These are phyloP conservation scores for Blumeria hordei DNA, from an alignment of 2,329 filamentous ascomycete genomes.

Conservation along the genomic window DNA sequence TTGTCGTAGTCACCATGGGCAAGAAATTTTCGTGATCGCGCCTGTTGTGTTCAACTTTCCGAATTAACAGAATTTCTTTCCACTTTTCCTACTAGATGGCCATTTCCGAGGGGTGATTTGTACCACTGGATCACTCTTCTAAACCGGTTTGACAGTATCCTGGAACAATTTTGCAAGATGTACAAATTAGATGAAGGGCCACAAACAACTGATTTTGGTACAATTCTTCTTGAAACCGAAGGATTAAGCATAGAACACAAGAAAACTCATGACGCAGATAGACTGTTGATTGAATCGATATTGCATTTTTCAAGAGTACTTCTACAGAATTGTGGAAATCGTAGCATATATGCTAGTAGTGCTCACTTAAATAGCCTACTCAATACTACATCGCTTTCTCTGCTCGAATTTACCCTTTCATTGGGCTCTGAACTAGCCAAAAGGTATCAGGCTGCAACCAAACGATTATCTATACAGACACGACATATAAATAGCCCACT, in stretches of 20 bases:
- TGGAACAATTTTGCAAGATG: slow-evolving; percentile 56
- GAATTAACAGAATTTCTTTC: slow-evolving; percentile 54
- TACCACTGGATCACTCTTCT: slow-evolving; percentile 95
- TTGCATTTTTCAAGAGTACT: slow-evolving; percentile 71
- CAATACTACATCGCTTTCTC: slow-evolving; percentile 58
- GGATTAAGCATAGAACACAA: slow-evolving; percentile 16
- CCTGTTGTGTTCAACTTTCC: slow-evolving; percentile 44
- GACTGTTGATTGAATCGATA: slow-evolving; percentile 53
- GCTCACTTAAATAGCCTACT: slow-evolving; percentile 70
- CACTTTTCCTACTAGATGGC: slow-evolving; percentile 74
- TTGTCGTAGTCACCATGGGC: slow-evolving; percentile 57
- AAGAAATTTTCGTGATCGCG: slow-evolving; percentile 50
- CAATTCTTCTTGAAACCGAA: slow-evolving; percentile 22
- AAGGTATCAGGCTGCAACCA: slow-evolving; percentile 73
- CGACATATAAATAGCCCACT: slow-evolving; percentile 47
- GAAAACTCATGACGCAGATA: slow-evolving; percentile 47
- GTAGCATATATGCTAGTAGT: slow-evolving; percentile 90
- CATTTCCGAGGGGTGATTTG: slow-evolving; percentile 80
- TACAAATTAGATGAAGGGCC: slow-evolving; percentile 65
- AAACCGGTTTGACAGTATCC: slow-evolving; percentile 75
- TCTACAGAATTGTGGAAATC: slow-evolving; percentile 84
- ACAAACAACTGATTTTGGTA: slow-evolving; percentile 52
- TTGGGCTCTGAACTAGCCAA: slow-evolving; percentile 72
- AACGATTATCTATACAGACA: slow-evolving; percentile 39
- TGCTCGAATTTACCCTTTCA: slow-evolving; percentile 56